Evolutionary conservation across 352 stramenopile species (phyloP).

Genomic region (Blastocystis sp.): DNA sequence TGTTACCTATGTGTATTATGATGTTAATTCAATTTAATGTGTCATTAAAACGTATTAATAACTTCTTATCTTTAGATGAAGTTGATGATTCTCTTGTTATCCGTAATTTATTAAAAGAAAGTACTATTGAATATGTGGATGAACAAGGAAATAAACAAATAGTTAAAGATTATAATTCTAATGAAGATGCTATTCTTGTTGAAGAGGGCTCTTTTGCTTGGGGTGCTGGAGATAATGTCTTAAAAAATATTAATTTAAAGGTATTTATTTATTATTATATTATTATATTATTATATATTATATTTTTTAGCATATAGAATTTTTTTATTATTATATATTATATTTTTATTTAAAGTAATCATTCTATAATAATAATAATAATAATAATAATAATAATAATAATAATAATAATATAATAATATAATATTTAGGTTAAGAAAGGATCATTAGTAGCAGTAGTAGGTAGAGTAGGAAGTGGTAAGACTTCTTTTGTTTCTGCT

Average conservation of each 20-base stretch:
- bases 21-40: constrained; percentile 58
- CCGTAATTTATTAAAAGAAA: constrained; percentile 1
- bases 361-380: too few relatives aligned
- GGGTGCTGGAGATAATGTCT: background rate
- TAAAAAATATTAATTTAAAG: background rate
- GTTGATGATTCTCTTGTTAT: constrained; percentile 46
- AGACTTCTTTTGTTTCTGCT: constrained; percentile 73
- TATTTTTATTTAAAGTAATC: too few relatives aligned
- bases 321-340: too few relatives aligned
- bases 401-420: too few relatives aligned
- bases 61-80: constrained; percentile 63
- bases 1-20: constrained; percentile 54
- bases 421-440: constrained; percentile 5
- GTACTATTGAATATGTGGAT: too few relatives aligned
- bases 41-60: constrained; percentile 56
- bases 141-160: too few relatives aligned
- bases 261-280: too few relatives aligned
- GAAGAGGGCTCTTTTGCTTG: background rate
- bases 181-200: background rate
- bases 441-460: constrained; percentile 60
- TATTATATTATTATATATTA: too few relatives aligned
- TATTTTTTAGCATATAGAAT: too few relatives aligned
- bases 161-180: too few relatives aligned
- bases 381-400: too few relatives aligned
- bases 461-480: constrained; percentile 73